phyloP scores from a whole-genome alignment of 768 basidiomycete species.

The Vararia minispora region DNA sequence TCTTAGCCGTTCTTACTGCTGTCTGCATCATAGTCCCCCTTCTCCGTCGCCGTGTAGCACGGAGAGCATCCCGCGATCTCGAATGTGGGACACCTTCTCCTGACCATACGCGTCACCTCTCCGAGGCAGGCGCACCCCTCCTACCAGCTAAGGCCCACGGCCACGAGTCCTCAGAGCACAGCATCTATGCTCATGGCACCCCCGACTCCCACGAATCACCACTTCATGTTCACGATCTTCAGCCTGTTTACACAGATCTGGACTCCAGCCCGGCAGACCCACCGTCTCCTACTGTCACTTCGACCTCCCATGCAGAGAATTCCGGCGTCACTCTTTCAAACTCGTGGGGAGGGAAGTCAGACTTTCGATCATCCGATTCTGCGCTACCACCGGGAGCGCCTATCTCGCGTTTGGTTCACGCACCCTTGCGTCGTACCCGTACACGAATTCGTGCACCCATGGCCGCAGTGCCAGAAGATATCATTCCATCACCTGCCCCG shows the following conservation, averaged over 20 bases:
- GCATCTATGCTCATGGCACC: not conserved
- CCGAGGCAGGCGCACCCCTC: conserved; percentile 9
- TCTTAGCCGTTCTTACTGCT: conserved; percentile 6
- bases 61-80: not conserved
- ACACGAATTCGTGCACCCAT: conserved; percentile 10
- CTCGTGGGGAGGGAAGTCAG: too few relatives aligned
- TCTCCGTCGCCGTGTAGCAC: conserved; percentile 7
- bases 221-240: not conserved
- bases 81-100: conserved; percentile 1
- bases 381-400: too few relatives aligned
- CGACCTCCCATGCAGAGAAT: not conserved
- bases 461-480: conserved; percentile 12
- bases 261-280: not conserved
- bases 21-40: conserved; percentile 10
- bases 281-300: conserved; percentile 2
- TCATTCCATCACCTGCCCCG: not conserved
- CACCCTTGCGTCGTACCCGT: conserved; percentile 9
- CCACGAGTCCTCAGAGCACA: not conserved
- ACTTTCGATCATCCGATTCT: too few relatives aligned
- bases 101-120: conserved; percentile 6
- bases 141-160: conserved; percentile 10
- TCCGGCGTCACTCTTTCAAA: too few relatives aligned
- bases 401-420: conserved; percentile 1
- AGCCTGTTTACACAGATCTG: not conserved
- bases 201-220: not conserved